A percentile compares a stretch with the other conserved stretches of the same genome.
Evolutionary conservation across 768 basidiomycete species (phyloP).

Genomic region (Leccinum obscurum): DNA sequence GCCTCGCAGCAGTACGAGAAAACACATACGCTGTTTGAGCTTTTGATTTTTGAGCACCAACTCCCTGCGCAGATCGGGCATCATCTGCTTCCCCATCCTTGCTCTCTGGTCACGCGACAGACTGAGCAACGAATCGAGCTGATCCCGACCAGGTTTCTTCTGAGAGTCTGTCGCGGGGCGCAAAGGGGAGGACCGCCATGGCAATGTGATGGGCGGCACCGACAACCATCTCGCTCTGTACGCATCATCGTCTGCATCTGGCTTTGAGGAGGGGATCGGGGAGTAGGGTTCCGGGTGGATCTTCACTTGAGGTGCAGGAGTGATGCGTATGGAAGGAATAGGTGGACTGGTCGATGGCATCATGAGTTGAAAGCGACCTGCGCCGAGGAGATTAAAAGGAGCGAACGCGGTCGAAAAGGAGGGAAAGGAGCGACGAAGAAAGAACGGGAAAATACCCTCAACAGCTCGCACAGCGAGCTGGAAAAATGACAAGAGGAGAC

Average conservation of each 20-base stretch:
- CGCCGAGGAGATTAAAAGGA: conserved; percentile 41
- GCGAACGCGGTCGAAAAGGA: conserved; percentile 27
- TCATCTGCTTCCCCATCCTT: conserved; percentile 44
- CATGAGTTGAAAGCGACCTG: conserved; percentile 47
- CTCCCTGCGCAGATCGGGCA: conserved; percentile 68
- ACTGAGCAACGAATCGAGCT: conserved; percentile 64
- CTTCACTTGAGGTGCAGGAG: conserved; percentile 50
- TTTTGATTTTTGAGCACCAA: conserved; percentile 70
- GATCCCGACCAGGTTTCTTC: conserved; percentile 60
- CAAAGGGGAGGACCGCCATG: conserved; percentile 50
- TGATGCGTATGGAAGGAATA: conserved; percentile 71
- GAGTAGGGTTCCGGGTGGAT: conserved; percentile 57
- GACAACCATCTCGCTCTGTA: conserved; percentile 58
- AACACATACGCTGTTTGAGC: conserved; percentile 66
- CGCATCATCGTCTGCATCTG: conserved; percentile 44
- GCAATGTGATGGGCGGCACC: conserved; percentile 40
- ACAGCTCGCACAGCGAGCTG: conserved; percentile 20
- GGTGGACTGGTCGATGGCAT: conserved; percentile 45
- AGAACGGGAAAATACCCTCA: conserved; percentile 1
- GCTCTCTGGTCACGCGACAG: conserved; percentile 59
- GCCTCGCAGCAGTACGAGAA: conserved; percentile 1
- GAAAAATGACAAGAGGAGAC: background rate
- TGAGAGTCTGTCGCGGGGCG: conserved; percentile 38
- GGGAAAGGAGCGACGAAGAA: background rate
- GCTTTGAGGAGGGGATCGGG: conserved; percentile 47